Base-by-base conservation (phyloP, 2,329 filamentous ascomycete genomes). In the Xylaria sp. region DNA sequence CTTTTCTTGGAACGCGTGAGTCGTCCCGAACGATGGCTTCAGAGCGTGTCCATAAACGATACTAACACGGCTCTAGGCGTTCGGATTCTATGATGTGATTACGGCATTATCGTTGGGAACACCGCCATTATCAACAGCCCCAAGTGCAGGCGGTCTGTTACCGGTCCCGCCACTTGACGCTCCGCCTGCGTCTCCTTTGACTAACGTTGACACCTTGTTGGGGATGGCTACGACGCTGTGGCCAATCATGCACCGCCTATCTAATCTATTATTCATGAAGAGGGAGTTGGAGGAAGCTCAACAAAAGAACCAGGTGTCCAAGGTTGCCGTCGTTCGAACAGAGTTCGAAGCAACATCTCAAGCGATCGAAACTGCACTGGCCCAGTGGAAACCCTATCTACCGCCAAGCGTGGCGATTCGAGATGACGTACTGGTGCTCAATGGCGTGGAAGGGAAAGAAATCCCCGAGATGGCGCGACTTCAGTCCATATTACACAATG, bases 11-110 rank as follows among this genome's bases (percentile, higher is more conserved):
- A 89, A 76, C 81, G 87, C 15, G 87, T 89, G 79, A 15, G 70
- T 68, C 6, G 33, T 6, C 22, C 5, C n/a, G 6, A 25, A 61
- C 61, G 50, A 50, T 50, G 5, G 31, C 13, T 20, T 59, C 36
- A 29, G 3, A 47, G 2, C n/a, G 25, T 53, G 22, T 13, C 54
- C n/a, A n/a, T 45, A 45, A 31, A 44, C 47, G 47, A 11, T 56
- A 58, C 73, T 79, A 38, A 80, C 69, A 33, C 10, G 29, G 36
- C 25, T 17, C 33, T 61, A 89, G 87, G 87, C 87, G 1, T 90
- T 90, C 71, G 84, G 86, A 5, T 90, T 89, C 71, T 89, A 90
- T 77, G 87, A 90, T 73, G 87, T 90, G 25, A 89, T 89, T 63
- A 84, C 87, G 5, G 87, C 88, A 1, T 78, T 90, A 33, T 90